These are phyloP conservation scores for Ophiocordyceps camponoti-rufipedis DNA, from an alignment of 2,329 filamentous ascomycete genomes.

Conservation along the genomic window DNA sequence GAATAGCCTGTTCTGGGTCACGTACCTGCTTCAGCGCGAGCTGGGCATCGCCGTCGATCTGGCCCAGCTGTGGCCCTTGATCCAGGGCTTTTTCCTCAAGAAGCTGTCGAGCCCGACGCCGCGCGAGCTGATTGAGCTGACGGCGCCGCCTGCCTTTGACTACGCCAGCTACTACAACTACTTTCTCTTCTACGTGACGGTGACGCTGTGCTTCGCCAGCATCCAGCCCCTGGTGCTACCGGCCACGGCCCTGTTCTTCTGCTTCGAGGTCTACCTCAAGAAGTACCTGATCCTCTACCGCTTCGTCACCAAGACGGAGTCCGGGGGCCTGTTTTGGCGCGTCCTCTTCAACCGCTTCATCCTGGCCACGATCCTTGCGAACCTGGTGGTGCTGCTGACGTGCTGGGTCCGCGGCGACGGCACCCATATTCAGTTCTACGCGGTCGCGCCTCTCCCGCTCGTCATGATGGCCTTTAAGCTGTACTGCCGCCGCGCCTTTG, in stretches of 20 bases:
- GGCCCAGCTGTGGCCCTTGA: slow-evolving; percentile 68
- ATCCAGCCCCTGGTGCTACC: slow-evolving; percentile 78
- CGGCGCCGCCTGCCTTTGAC: slow-evolving; percentile 81
- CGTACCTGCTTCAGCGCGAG: slow-evolving; percentile 82
- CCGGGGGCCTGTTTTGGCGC: slow-evolving; percentile 83
- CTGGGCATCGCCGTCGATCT: slow-evolving; percentile 86
- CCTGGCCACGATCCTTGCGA: slow-evolving; percentile 61
- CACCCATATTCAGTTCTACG: slow-evolving; percentile 41
- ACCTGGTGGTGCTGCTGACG: slow-evolving; percentile 60
- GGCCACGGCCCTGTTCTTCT: slow-evolving; percentile 78
- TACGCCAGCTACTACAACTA: slow-evolving; percentile 98
- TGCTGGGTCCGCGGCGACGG: slow-evolving; percentile 52
- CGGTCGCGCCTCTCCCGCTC: slow-evolving; percentile 57
- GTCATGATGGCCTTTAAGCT: slow-evolving; percentile 71
- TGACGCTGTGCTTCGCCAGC: slow-evolving; percentile 67
- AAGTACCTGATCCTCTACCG: slow-evolving; percentile 92
- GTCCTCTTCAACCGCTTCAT: slow-evolving; percentile 84
- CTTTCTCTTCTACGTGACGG: slow-evolving; percentile 85
- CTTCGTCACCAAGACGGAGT: slow-evolving; percentile 93
- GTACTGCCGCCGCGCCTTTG: slow-evolving; percentile 61
- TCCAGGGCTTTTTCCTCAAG: slow-evolving; percentile 70
- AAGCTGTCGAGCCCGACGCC: slow-evolving; percentile 80
- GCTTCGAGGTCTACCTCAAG: slow-evolving; percentile 73
- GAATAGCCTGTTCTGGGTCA: slow-evolving; percentile 85
- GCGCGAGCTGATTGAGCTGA: slow-evolving; percentile 77